Evolutionary conservation across 208 protist genomes (phyloP), one percentile per base, ranked within the genome.

Genomic region (Leptomonas seymouri): DNA sequence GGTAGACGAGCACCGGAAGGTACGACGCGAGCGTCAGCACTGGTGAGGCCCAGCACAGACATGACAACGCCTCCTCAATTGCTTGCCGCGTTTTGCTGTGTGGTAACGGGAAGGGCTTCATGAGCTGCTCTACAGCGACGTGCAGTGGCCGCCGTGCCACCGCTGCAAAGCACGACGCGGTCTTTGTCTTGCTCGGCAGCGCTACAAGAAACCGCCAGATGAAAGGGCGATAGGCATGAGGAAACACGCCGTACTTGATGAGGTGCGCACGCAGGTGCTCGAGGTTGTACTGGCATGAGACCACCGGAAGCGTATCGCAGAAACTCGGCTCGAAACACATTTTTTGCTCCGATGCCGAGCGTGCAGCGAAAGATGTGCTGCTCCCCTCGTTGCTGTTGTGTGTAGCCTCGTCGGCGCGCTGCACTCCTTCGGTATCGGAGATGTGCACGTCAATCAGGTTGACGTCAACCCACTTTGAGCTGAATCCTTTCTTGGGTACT

Each of bases 131-230:
- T 8, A 93, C 84, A 9, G 57, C 82, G 20, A 66, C n/a, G 66
- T 97, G 89, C 36, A 23, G 60, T 8, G 76, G 79, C 20, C 84
- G 84, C 2, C 78, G 75, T 3, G 82, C 65, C 20, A 97, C 74
- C 9, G 85, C 74, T 6, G 89, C 83, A 60, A 91, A 96, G 77
- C 93, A 82, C 46, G 87, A 69, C 6, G 75, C 74, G 0, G 88
- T 90, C 58, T 56, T 65, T 20, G 67, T 61, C 31, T 46, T 69
- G 2, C 81, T 69, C 9, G 93, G 88, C 14, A 96, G 76, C 27
- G 78, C 77, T 8, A 89, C 51, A n/a, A 90, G 57, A 62, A 97
- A 97, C 5, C 89, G 82, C 91, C 93, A 97, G 31, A 90, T 86
- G 14, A 82, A 53, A 0, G 85, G 57, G 18, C 91, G 83, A 66